Percentiles rank a stretch among this genome's conserved stretches.
phyloP scores from a whole-genome alignment of 768 basidiomycete genomes.

The Boletus pseudopeckii region DNA sequence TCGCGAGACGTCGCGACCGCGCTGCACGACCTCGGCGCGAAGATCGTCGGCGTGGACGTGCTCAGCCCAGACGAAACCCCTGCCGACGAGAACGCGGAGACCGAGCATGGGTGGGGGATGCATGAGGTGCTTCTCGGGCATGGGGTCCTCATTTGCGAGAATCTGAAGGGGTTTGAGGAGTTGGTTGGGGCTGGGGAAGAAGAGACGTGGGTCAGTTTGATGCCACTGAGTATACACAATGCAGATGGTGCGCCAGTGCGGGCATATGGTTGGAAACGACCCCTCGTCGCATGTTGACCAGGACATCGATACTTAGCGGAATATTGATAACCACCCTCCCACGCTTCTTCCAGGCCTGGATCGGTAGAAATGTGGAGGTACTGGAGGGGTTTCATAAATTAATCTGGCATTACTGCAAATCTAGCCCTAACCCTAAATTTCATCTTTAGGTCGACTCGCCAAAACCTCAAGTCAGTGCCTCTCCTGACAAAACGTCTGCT shows the following conservation, averaged over 20 bases:
- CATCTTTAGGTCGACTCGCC: too few relatives aligned
- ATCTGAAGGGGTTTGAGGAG: constrained; percentile 52
- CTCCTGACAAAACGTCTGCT: too few relatives aligned
- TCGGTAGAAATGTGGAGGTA: too few relatives aligned
- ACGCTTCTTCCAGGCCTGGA: too few relatives aligned
- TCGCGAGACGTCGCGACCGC: constrained; percentile 47
- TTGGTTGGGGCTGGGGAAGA: constrained; percentile 27
- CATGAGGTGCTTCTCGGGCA: constrained; percentile 60
- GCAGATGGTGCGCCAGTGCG: constrained; percentile 71
- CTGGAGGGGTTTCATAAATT: too few relatives aligned
- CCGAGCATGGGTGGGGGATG: constrained; percentile 39
- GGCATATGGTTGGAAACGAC: constrained; percentile 53
- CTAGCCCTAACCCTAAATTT: too few relatives aligned
- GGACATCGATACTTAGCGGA: too few relatives aligned
- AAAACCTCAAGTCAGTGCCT: too few relatives aligned
- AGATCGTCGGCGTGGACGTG: constrained; percentile 59
- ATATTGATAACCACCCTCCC: too few relatives aligned
- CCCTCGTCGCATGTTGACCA: background rate
- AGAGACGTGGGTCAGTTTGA: constrained; percentile 47
- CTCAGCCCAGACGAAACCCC: constrained; percentile 65
- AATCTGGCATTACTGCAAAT: too few relatives aligned
- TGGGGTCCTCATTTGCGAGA: constrained; percentile 68
- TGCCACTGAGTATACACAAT: constrained; percentile 55
- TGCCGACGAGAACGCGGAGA: constrained; percentile 7
- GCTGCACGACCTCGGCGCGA: constrained; percentile 50